Base-by-base conservation (phyloP, 371 early-diverging fungal species). In the Apophysomyces elegans region DNA sequence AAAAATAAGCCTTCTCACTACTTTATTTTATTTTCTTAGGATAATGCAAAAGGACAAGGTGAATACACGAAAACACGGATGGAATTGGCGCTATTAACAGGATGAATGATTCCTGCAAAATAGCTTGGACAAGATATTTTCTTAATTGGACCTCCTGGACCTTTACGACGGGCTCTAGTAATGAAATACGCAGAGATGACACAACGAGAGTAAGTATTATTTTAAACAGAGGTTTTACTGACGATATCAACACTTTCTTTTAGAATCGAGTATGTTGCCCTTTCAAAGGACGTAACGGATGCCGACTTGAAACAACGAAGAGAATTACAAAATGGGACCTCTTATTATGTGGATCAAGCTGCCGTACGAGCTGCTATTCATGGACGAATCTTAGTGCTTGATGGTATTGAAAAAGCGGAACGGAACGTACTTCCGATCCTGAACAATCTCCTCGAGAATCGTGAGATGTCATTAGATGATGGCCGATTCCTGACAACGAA, bases 381-480 rank as follows among this genome's bases (percentile, higher is more conserved):
- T 43, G 95, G 95, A 6, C 76, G 93, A 37, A 87, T 95, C 57
- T 63, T 94, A 57, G 84, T 95, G 5, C 73, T 95, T 62, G 95
- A 95, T 65, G 93, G 93, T 32, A 88, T 93, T 59, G 91, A 92
- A 72, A 92, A 92, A 67, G 93, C 94, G 0, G 95, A 95, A 62
- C 87, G 95, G 14, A 95, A 95, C 65, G 93, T 95, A 1, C 75
- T 95, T 50, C 95, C 95, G 2, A 89, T 95, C 32, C 75, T 95
- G 64, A 95, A 95, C 78, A 95, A 95, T 70, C 72, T 95, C 62
- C 71, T 95, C 47, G 95, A 95, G 70, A 95, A 95, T 68, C 79
- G 95, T 47, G 95, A 95, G 79, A 93, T 95, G 93, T 76, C 88
- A 35, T 76, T 95, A 41, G 95, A 94, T 63, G 93, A 94, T 70